Percentiles rank a stretch among this genome's conserved stretches.
Evolutionary conservation across 345 rosid genomes (phyloP).

Genomic region (Salix arbutifolia): DNA sequence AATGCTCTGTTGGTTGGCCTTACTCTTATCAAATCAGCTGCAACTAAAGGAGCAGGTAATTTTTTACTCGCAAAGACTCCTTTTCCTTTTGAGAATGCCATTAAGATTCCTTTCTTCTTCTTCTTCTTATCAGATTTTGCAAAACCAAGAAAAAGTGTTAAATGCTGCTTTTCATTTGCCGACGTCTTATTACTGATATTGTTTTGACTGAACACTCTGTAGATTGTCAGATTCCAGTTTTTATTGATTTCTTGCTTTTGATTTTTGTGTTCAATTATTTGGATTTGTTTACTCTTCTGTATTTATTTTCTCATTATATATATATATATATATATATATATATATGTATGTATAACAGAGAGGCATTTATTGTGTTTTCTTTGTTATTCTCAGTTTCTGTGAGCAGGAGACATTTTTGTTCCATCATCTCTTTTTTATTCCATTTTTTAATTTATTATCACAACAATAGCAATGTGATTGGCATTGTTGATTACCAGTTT

Average conservation of each 20-base stretch:
- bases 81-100: background rate
- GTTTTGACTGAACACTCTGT: background rate
- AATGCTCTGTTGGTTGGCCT: constrained; percentile 75
- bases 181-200: background rate
- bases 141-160: background rate
- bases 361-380: background rate
- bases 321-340: no score
- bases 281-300: background rate
- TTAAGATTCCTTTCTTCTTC: background rate
- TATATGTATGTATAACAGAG: background rate
- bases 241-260: background rate
- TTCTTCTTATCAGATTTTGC: background rate
- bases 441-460: background rate
- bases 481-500: background rate
- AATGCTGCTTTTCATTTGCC: background rate
- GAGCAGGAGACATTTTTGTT: background rate
- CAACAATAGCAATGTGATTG: background rate
- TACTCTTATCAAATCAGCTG: constrained; percentile 70
- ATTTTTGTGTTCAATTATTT: background rate
- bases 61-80: background rate
- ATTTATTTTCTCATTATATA: background rate
- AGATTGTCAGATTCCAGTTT: background rate
- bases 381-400: background rate
- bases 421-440: background rate
- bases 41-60: constrained; percentile 81